Evolutionary conservation across 169 alveolate species (phyloP).

Genomic region (Ichthyophthirius multifiliis): DNA sequence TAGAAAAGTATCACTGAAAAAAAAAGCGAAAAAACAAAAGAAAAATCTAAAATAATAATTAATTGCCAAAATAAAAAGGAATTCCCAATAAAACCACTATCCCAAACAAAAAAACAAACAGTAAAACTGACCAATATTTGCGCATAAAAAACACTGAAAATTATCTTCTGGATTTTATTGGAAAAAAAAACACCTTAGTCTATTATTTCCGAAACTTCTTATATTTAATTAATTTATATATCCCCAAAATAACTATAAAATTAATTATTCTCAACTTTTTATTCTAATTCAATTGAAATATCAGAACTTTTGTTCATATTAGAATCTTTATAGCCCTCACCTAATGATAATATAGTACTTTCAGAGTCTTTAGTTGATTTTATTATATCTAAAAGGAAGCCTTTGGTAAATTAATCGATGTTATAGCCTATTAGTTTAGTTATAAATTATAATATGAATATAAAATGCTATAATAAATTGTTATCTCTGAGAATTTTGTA

Average conservation of each 20-base stretch:
- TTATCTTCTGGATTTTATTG: conserved; percentile 41
- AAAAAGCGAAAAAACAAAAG: too few relatives aligned
- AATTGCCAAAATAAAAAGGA: too few relatives aligned
- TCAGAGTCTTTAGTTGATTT: background rate
- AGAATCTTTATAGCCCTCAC: conserved; percentile 86
- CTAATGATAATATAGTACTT: conserved; percentile 71
- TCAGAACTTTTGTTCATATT: conserved; percentile 81
- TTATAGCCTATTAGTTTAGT: background rate
- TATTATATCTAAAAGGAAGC: background rate
- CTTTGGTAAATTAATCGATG: background rate
- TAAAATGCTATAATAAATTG: background rate
- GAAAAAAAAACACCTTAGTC: conserved; percentile 53
- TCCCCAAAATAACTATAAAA: conserved; percentile 54
- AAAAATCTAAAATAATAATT: too few relatives aligned
- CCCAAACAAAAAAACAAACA: conserved; percentile 33
- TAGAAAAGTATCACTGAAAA: too few relatives aligned
- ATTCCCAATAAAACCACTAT: conserved; percentile 18
- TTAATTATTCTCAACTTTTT: background rate
- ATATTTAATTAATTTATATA: conserved; percentile 45
- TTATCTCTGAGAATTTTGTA: background rate
- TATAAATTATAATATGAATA: background rate
- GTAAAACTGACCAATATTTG: conserved; percentile 45
- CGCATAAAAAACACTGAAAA: conserved; percentile 48
- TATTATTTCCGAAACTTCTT: conserved; percentile 48
- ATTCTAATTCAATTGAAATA: conserved; percentile 46